A percentile compares a stretch with the other conserved stretches of the same genome.
Evolutionary conservation across 2,329 filamentous ascomycete genomes (phyloP).

Genomic region (Nannizziopsis arthrosporioides): DNA sequence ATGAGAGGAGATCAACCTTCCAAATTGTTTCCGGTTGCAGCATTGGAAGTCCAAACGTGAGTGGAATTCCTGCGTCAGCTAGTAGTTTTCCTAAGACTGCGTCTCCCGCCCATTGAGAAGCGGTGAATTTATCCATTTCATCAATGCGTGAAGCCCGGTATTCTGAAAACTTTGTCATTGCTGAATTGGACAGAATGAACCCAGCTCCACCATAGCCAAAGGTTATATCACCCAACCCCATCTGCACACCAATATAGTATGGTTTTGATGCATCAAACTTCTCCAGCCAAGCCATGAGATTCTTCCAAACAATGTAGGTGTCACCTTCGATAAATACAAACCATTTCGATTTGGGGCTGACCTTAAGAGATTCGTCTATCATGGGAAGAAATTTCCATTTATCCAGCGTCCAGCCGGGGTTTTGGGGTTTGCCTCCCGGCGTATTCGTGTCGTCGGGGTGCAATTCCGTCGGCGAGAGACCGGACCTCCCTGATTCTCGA

Average conservation of each 20-base stretch:
- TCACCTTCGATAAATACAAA: constrained; percentile 50
- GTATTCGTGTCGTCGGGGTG: constrained; percentile 30
- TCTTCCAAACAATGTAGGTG: constrained; percentile 45
- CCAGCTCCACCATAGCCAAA: constrained; percentile 46
- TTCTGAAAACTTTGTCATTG: constrained; percentile 35
- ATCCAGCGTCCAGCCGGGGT: constrained; percentile 42
- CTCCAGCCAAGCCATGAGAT: constrained; percentile 43
- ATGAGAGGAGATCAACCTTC: constrained; percentile 35
- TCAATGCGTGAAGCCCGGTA: constrained; percentile 33
- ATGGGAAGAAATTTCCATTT: constrained; percentile 50
- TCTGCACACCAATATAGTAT: constrained; percentile 45
- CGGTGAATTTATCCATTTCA: constrained; percentile 37
- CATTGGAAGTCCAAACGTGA: constrained; percentile 40
- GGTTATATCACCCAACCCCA: constrained; percentile 39
- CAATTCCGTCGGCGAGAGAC: constrained; percentile 24
- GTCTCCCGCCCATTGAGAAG: constrained; percentile 40
- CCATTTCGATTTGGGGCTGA: constrained; percentile 43
- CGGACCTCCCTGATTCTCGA: constrained; percentile 35
- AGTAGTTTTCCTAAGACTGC: constrained; percentile 41
- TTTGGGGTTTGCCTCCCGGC: constrained; percentile 34
- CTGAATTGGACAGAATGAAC: constrained; percentile 41
- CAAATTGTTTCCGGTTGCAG: constrained; percentile 34
- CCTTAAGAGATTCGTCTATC: constrained; percentile 38
- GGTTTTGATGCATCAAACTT: constrained; percentile 39
- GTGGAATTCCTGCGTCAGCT: constrained; percentile 34